Evolutionary conservation across 1,139 yeast species (phyloP).

Genomic region (Pichia kudriavzevii): DNA sequence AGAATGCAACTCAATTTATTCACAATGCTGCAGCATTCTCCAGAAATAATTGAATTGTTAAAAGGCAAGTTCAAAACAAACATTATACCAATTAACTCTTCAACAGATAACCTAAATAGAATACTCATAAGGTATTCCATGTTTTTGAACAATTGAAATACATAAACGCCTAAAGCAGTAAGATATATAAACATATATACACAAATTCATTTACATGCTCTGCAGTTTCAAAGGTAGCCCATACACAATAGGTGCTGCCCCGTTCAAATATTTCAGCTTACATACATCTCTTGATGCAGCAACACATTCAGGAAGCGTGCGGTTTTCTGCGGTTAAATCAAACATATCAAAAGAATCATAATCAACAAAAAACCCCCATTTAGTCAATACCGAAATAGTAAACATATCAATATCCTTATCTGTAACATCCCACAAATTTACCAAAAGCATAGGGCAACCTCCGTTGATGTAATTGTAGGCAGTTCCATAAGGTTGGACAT

Average conservation of each 20-base stretch:
- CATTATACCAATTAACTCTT: not conserved
- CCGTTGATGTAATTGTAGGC: conserved; percentile 68
- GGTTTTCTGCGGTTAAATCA: conserved; percentile 13
- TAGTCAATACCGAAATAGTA: conserved; percentile 48
- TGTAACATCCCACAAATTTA: conserved; percentile 94
- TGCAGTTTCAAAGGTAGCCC: conserved; percentile 47
- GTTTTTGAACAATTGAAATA: not conserved
- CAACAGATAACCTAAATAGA: not conserved
- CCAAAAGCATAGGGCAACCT: conserved; percentile 77
- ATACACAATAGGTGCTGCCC: conserved; percentile 75
- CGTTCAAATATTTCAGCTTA: conserved; percentile 59
- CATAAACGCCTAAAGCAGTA: not conserved
- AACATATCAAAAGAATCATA: conserved; percentile 18
- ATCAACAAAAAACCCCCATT: conserved; percentile 48
- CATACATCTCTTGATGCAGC: conserved; percentile 54
- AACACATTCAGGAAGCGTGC: conserved; percentile 45
- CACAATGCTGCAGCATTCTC: not conserved
- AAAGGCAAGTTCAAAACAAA: not conserved
- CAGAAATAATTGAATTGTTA: not conserved
- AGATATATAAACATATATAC: not conserved
- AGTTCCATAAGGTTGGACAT: conserved; percentile 69
- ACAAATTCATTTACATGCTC: not conserved
- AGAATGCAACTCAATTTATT: not conserved
- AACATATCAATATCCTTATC: conserved; percentile 89
- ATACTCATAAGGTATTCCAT: not conserved